Evolutionary conservation across 78 protist genomes (phyloP), one percentile per base, ranked within the genome.

Genomic region (Emiliania huxleyi): DNA sequence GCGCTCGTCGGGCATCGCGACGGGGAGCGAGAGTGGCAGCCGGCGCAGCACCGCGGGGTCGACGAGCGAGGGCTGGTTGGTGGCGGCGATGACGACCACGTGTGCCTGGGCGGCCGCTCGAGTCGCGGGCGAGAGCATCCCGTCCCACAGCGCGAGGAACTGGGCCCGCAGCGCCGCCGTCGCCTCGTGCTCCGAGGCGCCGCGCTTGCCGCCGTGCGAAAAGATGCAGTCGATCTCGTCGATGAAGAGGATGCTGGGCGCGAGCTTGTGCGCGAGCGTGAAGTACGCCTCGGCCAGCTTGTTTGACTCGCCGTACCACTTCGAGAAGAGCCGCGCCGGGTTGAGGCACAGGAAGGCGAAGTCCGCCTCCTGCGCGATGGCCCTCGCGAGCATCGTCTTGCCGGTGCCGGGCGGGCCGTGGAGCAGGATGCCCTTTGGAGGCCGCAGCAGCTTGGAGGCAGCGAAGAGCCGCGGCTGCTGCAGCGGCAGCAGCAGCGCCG

Each of bases 351-450:
- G 91, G 95, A 97, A 97, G 29, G 91, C 49, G 83, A 95, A 95
- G 18, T 71, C 77, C 33, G 93, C 75, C 81, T 94, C 95, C 21
- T 90, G 79, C 62, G 96, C 94, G 55, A 91, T 29, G 29, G 96
- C 88, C 0, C 81, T 44, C 38, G 93, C 93, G 35, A 94, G 90
- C 91, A 94, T 37, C 45, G 97, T 96, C 94, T 96, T 96, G 49
- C 97, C 97, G 19, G 90, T 52, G 48, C 97, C 97, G 0, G 97
- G 96, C 29, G 95, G 93, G 5, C 96, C 97, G 87, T 71, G 90
- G 69, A 96, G 56, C 29, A 95, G 93, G 42, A 95, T 45, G 37
- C 95, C 96, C 35, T 35, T 71, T 0, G 93, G 87, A 0, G 94
- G 96, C 46, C 46, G 89, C 56, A 81, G 56, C 55, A 81, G 89